Base-by-base conservation (phyloP, 2,329 filamentous ascomycete species). In the Nigrospora oryzae region DNA sequence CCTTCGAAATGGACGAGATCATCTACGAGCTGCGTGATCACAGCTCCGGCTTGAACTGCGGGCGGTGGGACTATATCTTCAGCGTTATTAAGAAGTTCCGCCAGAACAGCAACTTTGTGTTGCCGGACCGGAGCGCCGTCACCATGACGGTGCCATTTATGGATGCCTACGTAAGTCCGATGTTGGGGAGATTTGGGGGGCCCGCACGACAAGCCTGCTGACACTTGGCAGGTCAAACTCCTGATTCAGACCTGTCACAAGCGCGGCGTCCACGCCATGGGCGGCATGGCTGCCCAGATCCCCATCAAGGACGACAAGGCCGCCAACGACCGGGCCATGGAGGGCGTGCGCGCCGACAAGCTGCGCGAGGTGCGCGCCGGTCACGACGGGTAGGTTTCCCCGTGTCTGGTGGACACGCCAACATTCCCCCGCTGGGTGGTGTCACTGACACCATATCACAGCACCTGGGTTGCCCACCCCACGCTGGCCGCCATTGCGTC, bases 1-100 rank as follows among this genome's bases (percentile, higher is more conserved):
- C 91, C 14, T 98, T 98, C 61, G 93, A 98, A 77, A 98, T 98
- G 93, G 93, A 98, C 59, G 93, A 98, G 81, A 97, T 98, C 69
- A 97, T 98, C 70, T 98, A 96, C 68, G 93, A 97, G 74, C 84
- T 98, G 55, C 86, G 93, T 49, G 91, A 97, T 63, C 93, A 98
- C 75, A 91, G 84, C 65, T 86, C 91, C 7, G 93, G 93, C 40
- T 81, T 98, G 61, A 98, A 98, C 81, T 97, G 93, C 69, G 93
- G 93, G 53, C 86, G 93, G 56, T 98, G 93, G 93, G 93, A 98
- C 65, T 98, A 98, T 77, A 97, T 98, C 71, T 98, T 98, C 78
- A 93, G 86, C 66, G 89, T 91, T 62, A 97, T 98, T 76, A 98
- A 98, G 80, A 95, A 95, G 69, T 95, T 97, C 85, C 88, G 93